Base-by-base conservation (phyloP, 306 rosid species). In the Macrotyloma uniflorum region DNA sequence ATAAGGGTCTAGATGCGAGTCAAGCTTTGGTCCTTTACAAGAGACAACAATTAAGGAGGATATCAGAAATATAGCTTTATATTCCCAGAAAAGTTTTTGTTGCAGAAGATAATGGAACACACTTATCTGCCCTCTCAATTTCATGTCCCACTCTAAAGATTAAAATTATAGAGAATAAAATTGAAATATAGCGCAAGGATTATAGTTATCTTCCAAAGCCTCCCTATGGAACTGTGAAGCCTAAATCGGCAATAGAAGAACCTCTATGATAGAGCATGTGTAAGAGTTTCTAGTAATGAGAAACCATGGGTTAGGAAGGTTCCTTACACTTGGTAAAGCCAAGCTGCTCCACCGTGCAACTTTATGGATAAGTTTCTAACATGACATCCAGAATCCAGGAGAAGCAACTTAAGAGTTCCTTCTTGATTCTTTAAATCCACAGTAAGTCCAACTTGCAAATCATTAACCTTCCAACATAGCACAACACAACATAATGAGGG, bases 271-370 rank as follows among this genome's bases (percentile, higher is more conserved):
- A 42, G 58, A 64, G 20, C 22, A 65, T 40, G 67, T 43, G 57
- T 18, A 55, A 71, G 35, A 75, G 16, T 45, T 79, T 9, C 15
- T 20, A 62, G 32, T 42, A 77, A 42, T 53, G 50, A 75, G 51
- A 51, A 23, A 66, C 18, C 64, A 63, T 22, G 6, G 74, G 26
- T 78, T 50, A 43, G 63, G 76, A 86, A 73, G 59, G 70, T 77
- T 72, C 80, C 80, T 54, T 91, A 94, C 97, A 82, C 86, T 91
- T 94, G 91, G 86, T 94, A 92, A 87, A 95, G 92, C 98, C 98
- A 94, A 51, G 97, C 92, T 71, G 87, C 97, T 71, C 95, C 98
- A 30, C 98, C 97, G 5, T 91, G 78, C 81, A 95, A 30, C 76
- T 87, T 85, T 81, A 91, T 88, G 50, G 86, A 77, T 70, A 95